phyloP scores from a whole-genome alignment of 164 flowering plant species.

The Euptelea pleiosperma region DNA sequence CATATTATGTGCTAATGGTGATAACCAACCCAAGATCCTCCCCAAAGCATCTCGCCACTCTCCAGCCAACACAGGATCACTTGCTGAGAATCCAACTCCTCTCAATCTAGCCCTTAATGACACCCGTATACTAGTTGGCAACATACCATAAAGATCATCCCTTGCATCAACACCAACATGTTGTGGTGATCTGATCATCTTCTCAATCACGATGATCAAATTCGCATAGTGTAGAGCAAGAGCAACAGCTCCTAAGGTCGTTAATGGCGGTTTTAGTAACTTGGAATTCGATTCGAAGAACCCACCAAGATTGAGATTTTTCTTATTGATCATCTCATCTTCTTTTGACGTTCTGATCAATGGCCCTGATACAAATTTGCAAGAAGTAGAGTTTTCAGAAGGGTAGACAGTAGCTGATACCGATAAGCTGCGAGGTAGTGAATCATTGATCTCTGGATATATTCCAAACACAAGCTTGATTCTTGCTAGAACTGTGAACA shows the following conservation, averaged over 20 bases:
- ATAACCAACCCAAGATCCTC: constrained; percentile 75
- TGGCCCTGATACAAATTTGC: constrained; percentile 41
- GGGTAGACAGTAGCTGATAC: constrained; percentile 76
- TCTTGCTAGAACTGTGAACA: constrained; percentile 62
- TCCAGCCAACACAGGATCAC: constrained; percentile 65
- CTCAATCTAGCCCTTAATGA: constrained; percentile 59
- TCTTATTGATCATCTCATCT: constrained; percentile 1
- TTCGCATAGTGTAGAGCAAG: constrained; percentile 78
- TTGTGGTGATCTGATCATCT: constrained; percentile 79
- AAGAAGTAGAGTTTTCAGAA: constrained; percentile 35
- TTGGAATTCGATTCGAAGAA: constrained; percentile 59
- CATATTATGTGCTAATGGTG: constrained; percentile 87
- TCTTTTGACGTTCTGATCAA: constrained; percentile 20
- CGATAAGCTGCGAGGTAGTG: constrained; percentile 54
- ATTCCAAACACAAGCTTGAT: constrained; percentile 68
- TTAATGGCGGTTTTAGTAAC: constrained; percentile 55
- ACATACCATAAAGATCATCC: constrained; percentile 81
- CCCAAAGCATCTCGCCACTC: constrained; percentile 84
- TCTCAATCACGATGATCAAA: constrained; percentile 79
- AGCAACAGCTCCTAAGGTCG: constrained; percentile 64
- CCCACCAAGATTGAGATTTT: constrained; percentile 3
- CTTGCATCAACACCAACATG: constrained; percentile 78
- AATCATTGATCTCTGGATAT: constrained; percentile 14
- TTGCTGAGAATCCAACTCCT: constrained; percentile 70
- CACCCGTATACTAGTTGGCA: constrained; percentile 61